These are phyloP conservation scores for Xylaria flabelliformis DNA, from an alignment of 495 filamentous ascomycete genomes.

Conservation along the genomic window DNA sequence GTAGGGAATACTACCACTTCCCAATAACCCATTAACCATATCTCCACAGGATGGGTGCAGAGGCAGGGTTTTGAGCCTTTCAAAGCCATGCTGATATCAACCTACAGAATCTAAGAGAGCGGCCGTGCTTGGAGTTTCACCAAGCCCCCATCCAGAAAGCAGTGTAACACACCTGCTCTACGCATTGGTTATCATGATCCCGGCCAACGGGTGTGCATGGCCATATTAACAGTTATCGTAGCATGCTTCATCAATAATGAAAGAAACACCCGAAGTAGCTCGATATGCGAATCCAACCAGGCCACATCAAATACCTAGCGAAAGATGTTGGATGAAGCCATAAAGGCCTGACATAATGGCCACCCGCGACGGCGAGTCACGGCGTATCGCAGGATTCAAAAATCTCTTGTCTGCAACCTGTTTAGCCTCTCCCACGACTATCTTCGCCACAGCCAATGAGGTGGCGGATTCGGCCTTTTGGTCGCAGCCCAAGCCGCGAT, in stretches of 20 bases:
- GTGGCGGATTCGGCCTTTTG: conserved; percentile 4
- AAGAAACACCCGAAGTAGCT: conserved; percentile 16
- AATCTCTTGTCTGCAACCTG: conserved; percentile 11
- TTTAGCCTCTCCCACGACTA: conserved; percentile 8
- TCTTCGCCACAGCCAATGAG: conserved; percentile 17
- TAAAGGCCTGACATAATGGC: conserved; percentile 4
- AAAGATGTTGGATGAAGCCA: neutral
- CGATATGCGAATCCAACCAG: conserved; percentile 18
- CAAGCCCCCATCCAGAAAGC: conserved; percentile 10
- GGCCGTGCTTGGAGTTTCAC: conserved; percentile 2
- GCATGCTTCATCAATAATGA: neutral
- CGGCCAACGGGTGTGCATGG: neutral
- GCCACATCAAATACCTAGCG: conserved; percentile 14
- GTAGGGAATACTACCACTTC: neutral
- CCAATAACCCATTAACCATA: neutral
- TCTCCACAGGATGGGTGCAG: neutral
- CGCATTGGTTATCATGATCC: conserved; percentile 1
- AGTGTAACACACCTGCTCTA: conserved; percentile 26
- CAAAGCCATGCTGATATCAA: conserved; percentile 15
- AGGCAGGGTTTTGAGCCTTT: neutral
- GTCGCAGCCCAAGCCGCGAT: conserved; percentile 29
- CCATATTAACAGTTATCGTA: conserved; percentile 20
- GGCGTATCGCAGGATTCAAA: conserved; percentile 12
- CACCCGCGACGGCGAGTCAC: conserved; percentile 13
- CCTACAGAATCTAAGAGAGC: neutral